These are phyloP conservation scores for Cladosporium sphaerospermum DNA, from an alignment of 2,329 filamentous ascomycete genomes.

Conservation along the genomic window DNA sequence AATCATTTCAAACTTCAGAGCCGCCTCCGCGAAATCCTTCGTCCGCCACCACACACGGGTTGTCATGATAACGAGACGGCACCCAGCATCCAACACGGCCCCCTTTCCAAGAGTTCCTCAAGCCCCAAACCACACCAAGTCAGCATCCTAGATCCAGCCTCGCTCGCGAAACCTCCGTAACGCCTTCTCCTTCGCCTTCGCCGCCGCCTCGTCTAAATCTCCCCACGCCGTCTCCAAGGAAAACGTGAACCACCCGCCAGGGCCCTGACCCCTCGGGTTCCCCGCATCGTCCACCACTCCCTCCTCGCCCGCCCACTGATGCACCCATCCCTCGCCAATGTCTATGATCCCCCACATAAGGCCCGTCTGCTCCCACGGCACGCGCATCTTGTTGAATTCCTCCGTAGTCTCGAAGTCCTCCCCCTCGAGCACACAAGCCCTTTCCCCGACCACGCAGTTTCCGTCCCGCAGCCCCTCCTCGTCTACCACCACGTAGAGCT, in stretches of 20 bases:
- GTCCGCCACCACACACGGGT: too few relatives aligned
- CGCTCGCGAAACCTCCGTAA: background rate
- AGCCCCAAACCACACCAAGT: background rate
- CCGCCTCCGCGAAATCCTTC: background rate
- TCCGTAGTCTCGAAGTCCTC: background rate
- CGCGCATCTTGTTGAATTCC: slow-evolving; percentile 11
- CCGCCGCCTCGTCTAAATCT: background rate
- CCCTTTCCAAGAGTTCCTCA: background rate
- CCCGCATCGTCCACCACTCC: background rate
- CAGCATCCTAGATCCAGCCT: background rate
- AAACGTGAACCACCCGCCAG: slow-evolving; percentile 11
- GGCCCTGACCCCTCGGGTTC: background rate
- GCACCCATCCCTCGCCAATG: slow-evolving; percentile 17
- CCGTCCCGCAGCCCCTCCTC: slow-evolving; percentile 4
- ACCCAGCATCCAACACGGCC: background rate
- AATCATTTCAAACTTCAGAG: background rate
- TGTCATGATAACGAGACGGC: background rate
- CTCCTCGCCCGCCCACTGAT: slow-evolving; percentile 7
- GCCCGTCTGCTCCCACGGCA: slow-evolving; percentile 13
- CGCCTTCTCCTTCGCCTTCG: background rate
- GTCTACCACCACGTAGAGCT: slow-evolving; percentile 13
- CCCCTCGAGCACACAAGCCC: background rate
- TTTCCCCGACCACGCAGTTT: background rate
- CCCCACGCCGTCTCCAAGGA: background rate
- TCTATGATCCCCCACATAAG: slow-evolving; percentile 16